A percentile compares a stretch with the other conserved stretches of the same genome.
Evolutionary conservation across 768 basidiomycete genomes (phyloP).

Genomic region (Lentinula raphanica): DNA sequence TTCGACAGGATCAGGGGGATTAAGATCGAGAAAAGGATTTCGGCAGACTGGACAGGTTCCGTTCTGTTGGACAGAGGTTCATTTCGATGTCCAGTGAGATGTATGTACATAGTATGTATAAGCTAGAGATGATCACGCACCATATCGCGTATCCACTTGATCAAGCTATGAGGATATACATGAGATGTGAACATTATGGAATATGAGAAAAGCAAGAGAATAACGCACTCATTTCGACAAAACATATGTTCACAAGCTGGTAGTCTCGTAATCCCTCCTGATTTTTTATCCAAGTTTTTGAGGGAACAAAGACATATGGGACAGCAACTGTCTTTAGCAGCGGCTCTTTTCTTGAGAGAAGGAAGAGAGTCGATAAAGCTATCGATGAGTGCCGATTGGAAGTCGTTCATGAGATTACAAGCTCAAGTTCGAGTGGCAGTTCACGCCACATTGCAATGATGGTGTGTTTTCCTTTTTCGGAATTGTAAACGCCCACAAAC

Average conservation of each 20-base stretch:
- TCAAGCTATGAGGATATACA: constrained; percentile 37
- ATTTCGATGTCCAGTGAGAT: background rate
- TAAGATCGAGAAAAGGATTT: constrained; percentile 51
- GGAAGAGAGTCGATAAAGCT: constrained; percentile 41
- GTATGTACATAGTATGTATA: too few species aligned
- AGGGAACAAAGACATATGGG: constrained; percentile 63
- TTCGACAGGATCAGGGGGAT: constrained; percentile 47
- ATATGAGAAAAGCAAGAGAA: background rate
- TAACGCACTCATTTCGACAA: constrained; percentile 57
- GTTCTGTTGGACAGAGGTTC: constrained; percentile 34
- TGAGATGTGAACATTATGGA: background rate
- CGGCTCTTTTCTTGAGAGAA: constrained; percentile 29
- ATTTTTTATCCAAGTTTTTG: constrained; percentile 11
- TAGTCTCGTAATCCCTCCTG: constrained; percentile 52
- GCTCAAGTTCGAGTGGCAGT: too few species aligned
- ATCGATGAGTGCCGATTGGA: constrained; percentile 28
- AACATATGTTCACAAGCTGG: constrained; percentile 61
- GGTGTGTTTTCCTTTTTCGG: too few species aligned
- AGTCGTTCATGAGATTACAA: constrained; percentile 8
- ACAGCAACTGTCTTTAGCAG: constrained; percentile 51
- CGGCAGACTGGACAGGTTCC: constrained; percentile 71
- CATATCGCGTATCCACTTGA: constrained; percentile 59
- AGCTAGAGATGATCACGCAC: too few species aligned
- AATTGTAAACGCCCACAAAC: too few species aligned
- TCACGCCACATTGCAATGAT: too few species aligned